Percentiles rank a stretch among this genome's conserved stretches.
Conservation (phyloP, 257 asterid genomes). For the Paulownia fortunei region DNA sequence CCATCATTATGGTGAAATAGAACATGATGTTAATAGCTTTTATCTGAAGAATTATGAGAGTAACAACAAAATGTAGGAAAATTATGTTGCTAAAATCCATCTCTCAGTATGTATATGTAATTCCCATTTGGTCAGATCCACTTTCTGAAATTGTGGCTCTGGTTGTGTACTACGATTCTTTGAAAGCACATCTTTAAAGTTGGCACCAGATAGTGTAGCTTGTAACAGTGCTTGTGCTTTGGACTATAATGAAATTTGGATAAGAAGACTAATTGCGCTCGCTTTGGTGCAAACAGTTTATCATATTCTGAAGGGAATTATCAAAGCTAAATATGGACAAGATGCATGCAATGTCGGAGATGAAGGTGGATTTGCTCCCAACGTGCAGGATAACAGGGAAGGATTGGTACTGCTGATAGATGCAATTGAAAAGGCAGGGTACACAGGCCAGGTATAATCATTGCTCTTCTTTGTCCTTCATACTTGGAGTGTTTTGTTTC, state of each 20-base stretch:
- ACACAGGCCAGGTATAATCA: constrained; percentile 74
- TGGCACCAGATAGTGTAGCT: neutral
- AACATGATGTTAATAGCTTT: neutral
- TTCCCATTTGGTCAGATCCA: constrained; percentile 8
- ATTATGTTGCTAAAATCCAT: neutral
- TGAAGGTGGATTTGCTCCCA: constrained; percentile 99
- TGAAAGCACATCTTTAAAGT: neutral
- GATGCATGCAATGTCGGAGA: constrained; percentile 99
- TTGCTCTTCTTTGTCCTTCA: constrained; percentile 1
- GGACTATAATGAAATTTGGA: neutral
- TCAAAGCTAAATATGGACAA: constrained; percentile 96
- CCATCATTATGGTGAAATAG: neutral
- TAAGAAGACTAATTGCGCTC: constrained; percentile 26
- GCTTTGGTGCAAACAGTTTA: constrained; percentile 62
- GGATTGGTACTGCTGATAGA: constrained; percentile 91
- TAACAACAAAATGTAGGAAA: neutral
- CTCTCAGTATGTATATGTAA: constrained; percentile 11
- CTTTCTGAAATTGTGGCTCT: neutral
- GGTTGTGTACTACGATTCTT: neutral
- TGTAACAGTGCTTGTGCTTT: constrained; percentile 3
- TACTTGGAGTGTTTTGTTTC: constrained; percentile 16
- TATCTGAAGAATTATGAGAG: neutral
- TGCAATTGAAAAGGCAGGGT: constrained; percentile 96
- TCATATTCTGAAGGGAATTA: constrained; percentile 90
- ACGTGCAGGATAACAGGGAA: constrained; percentile 96